Evolutionary conservation across 2,329 filamentous ascomycete species (phyloP), one percentile per base, ranked within the genome.

Genomic region (Metarhizium sp.): DNA sequence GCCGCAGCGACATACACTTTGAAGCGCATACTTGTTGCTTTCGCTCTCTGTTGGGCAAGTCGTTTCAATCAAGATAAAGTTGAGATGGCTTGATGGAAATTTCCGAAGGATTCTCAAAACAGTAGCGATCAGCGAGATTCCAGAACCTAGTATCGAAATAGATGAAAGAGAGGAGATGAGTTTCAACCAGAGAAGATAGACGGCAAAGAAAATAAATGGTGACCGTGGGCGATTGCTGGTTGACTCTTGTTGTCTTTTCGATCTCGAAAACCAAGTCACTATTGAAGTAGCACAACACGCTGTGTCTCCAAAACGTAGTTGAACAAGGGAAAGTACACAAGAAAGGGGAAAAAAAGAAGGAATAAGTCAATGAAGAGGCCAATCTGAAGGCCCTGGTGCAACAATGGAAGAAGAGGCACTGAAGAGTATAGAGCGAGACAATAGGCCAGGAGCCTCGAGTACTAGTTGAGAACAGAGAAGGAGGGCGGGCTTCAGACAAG

Each of bases 1-100:
- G 57, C 65, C 36, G 62, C 57, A 25, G 56, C 57, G 18, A 64
- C 51, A 43, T 57, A 59, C 38, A 57, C 42, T 13, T 32, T 53
- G 42, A 45, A 46, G 32, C 38, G 47, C 56, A 58, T 58, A 6
- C 42, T 30, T n/a, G n/a, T 52, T 29, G 4, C 45, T 36, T 13
- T 34, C 32, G 32, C 7, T 11, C 32, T 34, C 32, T 34, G 32
- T 34, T 11, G 10, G 32, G 8, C 32, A 34, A 34, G 7, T 29
- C 40, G 43, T 47, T 29, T 32, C 42, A 32, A 25, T 13, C 34
- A 45, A 32, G 34, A 13, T 16, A 16, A 11, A 20, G 14, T 38
- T 20, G n/a, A 45, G 6, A 13, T 16, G 8, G 11, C 42, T 45
- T 16, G 42, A 45, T 5, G 42, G n/a, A 45, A 45, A 45, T 6